These are phyloP conservation scores for Triglochin maritima DNA, from an alignment of 106 monocot genomes.

Conservation along the genomic window DNA sequence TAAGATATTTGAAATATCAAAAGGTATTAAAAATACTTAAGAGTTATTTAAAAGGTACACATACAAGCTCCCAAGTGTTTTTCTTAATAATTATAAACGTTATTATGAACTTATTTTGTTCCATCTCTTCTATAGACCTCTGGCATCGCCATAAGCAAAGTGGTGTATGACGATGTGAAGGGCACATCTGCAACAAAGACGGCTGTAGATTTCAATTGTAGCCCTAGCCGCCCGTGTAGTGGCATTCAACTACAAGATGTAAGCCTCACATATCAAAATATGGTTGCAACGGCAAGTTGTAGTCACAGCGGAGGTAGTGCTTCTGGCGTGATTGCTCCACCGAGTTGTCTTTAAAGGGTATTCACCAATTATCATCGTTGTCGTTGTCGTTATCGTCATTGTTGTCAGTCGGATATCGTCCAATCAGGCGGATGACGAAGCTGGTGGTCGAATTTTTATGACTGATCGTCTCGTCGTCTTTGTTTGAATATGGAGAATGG, in stretches of 20 bases:
- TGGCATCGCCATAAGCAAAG: slow-evolving; percentile 7
- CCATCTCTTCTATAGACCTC: slow-evolving; percentile 1
- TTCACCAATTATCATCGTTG: too few species aligned
- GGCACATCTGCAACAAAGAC: slow-evolving; percentile 9
- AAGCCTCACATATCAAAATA: slow-evolving; percentile 6
- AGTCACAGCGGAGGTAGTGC: background rate
- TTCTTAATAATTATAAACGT: too few species aligned
- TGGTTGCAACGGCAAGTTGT: background rate
- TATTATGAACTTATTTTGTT: background rate
- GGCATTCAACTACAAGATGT: slow-evolving; percentile 9
- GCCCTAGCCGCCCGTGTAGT: slow-evolving; percentile 1
- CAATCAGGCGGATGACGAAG: too few species aligned
- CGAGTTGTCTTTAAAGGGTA: slow-evolving; percentile 5
- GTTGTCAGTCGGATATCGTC: too few species aligned
- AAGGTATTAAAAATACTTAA: too few species aligned
- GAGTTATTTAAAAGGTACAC: too few species aligned
- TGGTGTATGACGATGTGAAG: slow-evolving; percentile 1
- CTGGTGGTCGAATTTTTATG: too few species aligned
- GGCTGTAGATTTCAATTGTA: slow-evolving; percentile 12
- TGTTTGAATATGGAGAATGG: too few species aligned
- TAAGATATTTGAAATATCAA: too few species aligned
- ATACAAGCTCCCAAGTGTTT: too few species aligned
- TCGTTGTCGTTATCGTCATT: too few species aligned
- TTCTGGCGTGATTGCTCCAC: background rate
- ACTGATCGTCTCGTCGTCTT: too few species aligned